Evolutionary conservation across 2,329 filamentous ascomycete species (phyloP).

Genomic region (Aspergillus clavatus): DNA sequence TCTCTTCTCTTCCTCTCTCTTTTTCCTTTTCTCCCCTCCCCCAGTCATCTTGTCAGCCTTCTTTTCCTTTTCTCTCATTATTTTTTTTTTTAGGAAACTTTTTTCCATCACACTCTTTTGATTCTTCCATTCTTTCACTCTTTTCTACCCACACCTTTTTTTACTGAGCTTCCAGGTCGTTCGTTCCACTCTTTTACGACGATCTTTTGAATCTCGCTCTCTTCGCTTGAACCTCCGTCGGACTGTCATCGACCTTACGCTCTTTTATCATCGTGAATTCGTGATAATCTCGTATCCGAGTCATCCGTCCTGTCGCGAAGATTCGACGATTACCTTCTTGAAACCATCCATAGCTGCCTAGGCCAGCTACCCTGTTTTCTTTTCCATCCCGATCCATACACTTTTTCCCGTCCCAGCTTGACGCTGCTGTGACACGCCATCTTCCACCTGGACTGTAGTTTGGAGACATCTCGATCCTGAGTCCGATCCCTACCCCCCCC

Average conservation of each 20-base stretch:
- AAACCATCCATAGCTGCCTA: slow-evolving; percentile 31
- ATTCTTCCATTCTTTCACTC: slow-evolving; percentile 23
- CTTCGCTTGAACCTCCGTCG: slow-evolving; percentile 36
- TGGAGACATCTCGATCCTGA: slow-evolving; percentile 15
- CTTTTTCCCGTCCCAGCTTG: slow-evolving; percentile 12
- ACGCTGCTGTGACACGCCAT: slow-evolving; percentile 36
- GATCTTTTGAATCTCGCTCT: slow-evolving; percentile 35
- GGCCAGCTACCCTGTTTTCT: slow-evolving; percentile 36
- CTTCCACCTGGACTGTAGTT: slow-evolving; percentile 20
- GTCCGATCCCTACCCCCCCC: slow-evolving; percentile 18
- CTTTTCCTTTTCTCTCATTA: slow-evolving; percentile 26
- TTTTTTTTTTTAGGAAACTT: slow-evolving; percentile 31
- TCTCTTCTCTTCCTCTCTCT: slow-evolving; percentile 14
- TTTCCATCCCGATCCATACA: slow-evolving; percentile 19
- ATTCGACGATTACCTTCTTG: slow-evolving; percentile 15
- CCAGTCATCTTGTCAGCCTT: slow-evolving; percentile 25
- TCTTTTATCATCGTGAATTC: slow-evolving; percentile 12
- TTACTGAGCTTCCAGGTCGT: slow-evolving; percentile 32
- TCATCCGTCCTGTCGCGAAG: slow-evolving; percentile 16
- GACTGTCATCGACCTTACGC: slow-evolving; percentile 15
- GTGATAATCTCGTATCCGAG: slow-evolving; percentile 4
- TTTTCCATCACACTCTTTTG: slow-evolving; percentile 21
- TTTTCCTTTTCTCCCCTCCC: slow-evolving; percentile 16
- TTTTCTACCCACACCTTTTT: slow-evolving; percentile 24
- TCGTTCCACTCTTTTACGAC: slow-evolving; percentile 53